phyloP scores from a whole-genome alignment of 73 alveolate species.

The Uronychia binucleata region DNA sequence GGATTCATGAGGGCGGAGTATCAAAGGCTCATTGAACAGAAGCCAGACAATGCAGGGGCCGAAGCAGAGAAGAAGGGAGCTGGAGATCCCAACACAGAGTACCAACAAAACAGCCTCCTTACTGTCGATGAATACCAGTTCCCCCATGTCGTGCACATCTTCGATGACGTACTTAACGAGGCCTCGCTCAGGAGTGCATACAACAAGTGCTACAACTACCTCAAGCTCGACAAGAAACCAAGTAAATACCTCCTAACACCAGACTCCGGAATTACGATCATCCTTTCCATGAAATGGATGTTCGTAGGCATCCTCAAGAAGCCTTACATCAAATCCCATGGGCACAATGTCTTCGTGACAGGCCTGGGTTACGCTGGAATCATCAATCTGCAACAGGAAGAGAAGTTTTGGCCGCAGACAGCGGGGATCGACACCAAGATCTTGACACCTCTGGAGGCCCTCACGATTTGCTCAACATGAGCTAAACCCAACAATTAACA shows the following conservation, averaged over 20 bases:
- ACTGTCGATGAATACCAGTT: neutral
- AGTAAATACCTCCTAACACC: neutral
- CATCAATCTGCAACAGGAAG: slow-evolving; percentile 31
- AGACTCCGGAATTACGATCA: slow-evolving; percentile 40
- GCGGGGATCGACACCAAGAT: slow-evolving; percentile 48
- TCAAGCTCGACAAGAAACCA: neutral
- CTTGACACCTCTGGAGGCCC: neutral
- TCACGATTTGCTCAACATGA: neutral
- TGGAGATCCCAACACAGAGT: neutral
- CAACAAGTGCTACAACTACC: neutral
- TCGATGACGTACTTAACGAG: neutral
- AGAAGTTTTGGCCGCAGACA: slow-evolving; percentile 63
- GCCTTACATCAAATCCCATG: slow-evolving; percentile 41
- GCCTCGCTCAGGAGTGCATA: neutral
- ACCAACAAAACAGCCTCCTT: neutral
- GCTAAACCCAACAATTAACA: neutral
- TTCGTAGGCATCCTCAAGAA: slow-evolving; percentile 42
- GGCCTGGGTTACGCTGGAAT: slow-evolving; percentile 57
- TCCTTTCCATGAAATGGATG: slow-evolving; percentile 59
- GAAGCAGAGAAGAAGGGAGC: slow-evolving; percentile 7
- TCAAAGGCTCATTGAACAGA: slow-evolving; percentile 9
- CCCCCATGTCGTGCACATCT: neutral
- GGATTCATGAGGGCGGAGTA: slow-evolving; percentile 18
- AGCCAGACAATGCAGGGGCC: slow-evolving; percentile 5
- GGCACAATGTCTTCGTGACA: slow-evolving; percentile 29